Evolutionary conservation across 2,329 filamentous ascomycete genomes (phyloP), one percentile per base, ranked within the genome.

Genomic region (Colletotrichum brevisporum): DNA sequence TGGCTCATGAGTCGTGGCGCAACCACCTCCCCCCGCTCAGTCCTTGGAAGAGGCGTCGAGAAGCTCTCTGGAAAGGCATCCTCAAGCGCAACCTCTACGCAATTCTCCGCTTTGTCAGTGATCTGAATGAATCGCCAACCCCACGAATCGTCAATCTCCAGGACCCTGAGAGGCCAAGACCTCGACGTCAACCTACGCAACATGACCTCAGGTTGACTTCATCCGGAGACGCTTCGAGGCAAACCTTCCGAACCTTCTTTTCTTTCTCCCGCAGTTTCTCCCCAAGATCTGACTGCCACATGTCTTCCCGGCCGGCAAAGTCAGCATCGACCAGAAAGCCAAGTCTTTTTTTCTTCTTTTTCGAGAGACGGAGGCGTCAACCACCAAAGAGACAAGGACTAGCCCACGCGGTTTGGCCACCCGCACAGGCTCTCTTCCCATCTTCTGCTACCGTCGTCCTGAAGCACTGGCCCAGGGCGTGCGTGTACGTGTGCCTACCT

Each of bases 141-240:
- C 53, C 47, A 51, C 47, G 60, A 68, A 43, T 58, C 61, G 60
- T 56, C 24, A 4, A 59, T 36, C 31, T 36, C 8, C 8, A 36
- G 5, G 27, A 24, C 27, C 21, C 2, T 47, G 39, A 62, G 21
- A 24, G 21, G 24, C 24, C 36, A 36, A 43, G 21, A 41, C 41
- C 27, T 36, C 31, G 39, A 65, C 54, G 65, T 58, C 60, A 68
- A 36, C 21, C 31, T 36, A 36, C 31, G 31, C 31, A 36, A 36
- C 27, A 68, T 68, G 65, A 68, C 60, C 57, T 68, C 65, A 68
- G 52, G 26, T 62, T 43, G 50, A 54, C 59, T 62, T 54, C 51
- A 62, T 62, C 59, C 18, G 50, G 59, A 54, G 26, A 47, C 59
- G n/a, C 10, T 45, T 45, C 21, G 5, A 45, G 24, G 24, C 5